Base-by-base conservation (phyloP, 2,329 filamentous ascomycete species). In the Aureobasidium sp. region DNA sequence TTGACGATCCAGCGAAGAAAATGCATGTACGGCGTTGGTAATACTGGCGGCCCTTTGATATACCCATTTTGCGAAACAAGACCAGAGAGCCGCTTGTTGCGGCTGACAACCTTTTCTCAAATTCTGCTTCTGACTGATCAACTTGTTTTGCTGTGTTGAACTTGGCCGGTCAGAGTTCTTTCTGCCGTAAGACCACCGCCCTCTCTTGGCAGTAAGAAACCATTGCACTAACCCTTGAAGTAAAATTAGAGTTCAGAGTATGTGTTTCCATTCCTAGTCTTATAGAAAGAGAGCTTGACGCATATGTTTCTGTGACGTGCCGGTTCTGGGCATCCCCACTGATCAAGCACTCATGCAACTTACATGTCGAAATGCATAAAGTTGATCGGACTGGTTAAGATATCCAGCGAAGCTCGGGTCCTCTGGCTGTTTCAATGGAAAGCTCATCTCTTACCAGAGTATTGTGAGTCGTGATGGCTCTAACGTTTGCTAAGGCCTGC, bases 201-300 rank as follows among this genome's bases (percentile, higher is more conserved):
- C 18, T 43, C n/a, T 7, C 36, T 18, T 15, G 20, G 42, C 13
- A 25, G 29, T 36, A 20, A 15, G 48, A 10, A 31, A 7, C 16
- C 16, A 27, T 50, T n/a, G n/a, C n/a, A n/a, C n/a, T n/a, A n/a
- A n/a, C n/a, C n/a, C n/a, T 10, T 53, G 9, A 23, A 23, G 29
- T 33, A 6, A 3, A 31, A 5, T 20, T 13, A 5, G n/a, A 11
- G n/a, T 55, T 27, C 20, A 55, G 42, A 36, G 53, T 42, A 40
- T 56, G 23, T 27, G 16, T 29, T n/a, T 40, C 20, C 23, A 18
- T 25, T 15, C 16, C 45, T 15, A 13, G 27, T 23, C 27, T 33
- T 2, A n/a, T 9, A 31, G 29, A 53, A 53, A 36, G 48, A 36
- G 25, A 50, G 47, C 15, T 50, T 23, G 68, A 70, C 67, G 70